Evolutionary conservation across 345 rosid species (phyloP).

Genomic region (Brassica napus): DNA sequence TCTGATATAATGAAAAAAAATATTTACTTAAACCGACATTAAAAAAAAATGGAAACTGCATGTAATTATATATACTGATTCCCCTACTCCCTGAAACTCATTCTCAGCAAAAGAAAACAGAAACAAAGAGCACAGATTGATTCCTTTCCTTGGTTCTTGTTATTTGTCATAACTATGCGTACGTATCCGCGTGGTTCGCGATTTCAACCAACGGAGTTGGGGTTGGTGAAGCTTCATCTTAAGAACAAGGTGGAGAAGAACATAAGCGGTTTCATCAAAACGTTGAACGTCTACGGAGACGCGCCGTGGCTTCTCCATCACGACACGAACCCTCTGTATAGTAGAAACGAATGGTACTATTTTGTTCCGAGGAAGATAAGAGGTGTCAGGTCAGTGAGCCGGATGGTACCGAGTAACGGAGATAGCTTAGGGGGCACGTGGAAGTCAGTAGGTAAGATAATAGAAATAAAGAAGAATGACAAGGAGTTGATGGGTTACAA

Average conservation of each 20-base stretch:
- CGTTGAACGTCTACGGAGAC: slow-evolving; percentile 14
- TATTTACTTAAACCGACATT: no score
- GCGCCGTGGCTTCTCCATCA: slow-evolving; percentile 21
- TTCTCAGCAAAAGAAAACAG: not conserved
- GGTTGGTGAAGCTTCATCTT: not conserved
- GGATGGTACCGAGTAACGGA: not conserved
- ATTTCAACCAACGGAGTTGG: not conserved
- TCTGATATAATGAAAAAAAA: no score
- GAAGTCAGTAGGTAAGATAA: not conserved
- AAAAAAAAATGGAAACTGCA: not conserved
- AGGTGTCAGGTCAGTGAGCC: not conserved
- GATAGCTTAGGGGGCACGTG: slow-evolving; percentile 13
- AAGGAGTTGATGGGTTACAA: not conserved
- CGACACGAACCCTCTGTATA: not conserved
- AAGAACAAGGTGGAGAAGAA: not conserved
- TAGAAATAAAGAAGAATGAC: not conserved
- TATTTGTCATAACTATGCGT: not conserved
- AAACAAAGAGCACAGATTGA: not conserved
- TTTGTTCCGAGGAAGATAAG: not conserved
- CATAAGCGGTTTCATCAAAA: not conserved
- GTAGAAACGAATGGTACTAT: slow-evolving; percentile 2
- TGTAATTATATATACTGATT: not conserved
- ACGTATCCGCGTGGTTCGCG: not conserved
- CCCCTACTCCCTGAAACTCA: not conserved
- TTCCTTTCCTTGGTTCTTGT: not conserved